phyloP scores from a whole-genome alignment of 768 basidiomycete genomes.

The Boletellus ananas region DNA sequence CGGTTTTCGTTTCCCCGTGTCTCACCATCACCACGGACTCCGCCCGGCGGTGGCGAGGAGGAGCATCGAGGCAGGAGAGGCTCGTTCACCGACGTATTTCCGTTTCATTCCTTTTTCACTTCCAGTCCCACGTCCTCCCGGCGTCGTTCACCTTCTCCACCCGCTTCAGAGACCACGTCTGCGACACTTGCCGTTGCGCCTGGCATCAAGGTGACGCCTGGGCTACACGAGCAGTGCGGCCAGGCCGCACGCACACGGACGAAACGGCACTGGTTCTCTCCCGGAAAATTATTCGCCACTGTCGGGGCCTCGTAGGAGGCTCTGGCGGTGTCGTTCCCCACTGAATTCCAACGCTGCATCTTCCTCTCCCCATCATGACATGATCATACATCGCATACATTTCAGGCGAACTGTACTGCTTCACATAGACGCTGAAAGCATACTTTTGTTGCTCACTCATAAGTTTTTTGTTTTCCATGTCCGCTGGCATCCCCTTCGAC shows the following conservation, averaged over 20 bases:
- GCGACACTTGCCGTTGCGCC: conserved; percentile 29
- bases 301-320: conserved; percentile 34
- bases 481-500: conserved; percentile 25
- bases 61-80: conserved; percentile 28
- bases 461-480: conserved; percentile 8
- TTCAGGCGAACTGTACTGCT: background rate
- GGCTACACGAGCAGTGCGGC: conserved; percentile 32
- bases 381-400: background rate
- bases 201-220: conserved; percentile 18
- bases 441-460: conserved; percentile 18
- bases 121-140: conserved; percentile 31
- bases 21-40: conserved; percentile 26
- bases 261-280: conserved; percentile 52
- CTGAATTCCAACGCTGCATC: background rate
- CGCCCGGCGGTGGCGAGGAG: conserved; percentile 20
- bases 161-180: conserved; percentile 31
- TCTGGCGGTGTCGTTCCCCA: conserved; percentile 6
- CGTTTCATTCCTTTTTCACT: conserved; percentile 37
- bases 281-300: conserved; percentile 48
- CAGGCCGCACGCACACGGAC: conserved; percentile 36
- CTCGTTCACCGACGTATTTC: conserved; percentile 42
- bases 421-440: conserved; percentile 21
- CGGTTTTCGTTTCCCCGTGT: conserved; percentile 34
- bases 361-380: conserved; percentile 1
- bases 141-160: conserved; percentile 40